Evolutionary conservation across 2,329 filamentous ascomycete genomes (phyloP), one percentile per base, ranked within the genome.

Genomic region (Neofusicoccum sp.): DNA sequence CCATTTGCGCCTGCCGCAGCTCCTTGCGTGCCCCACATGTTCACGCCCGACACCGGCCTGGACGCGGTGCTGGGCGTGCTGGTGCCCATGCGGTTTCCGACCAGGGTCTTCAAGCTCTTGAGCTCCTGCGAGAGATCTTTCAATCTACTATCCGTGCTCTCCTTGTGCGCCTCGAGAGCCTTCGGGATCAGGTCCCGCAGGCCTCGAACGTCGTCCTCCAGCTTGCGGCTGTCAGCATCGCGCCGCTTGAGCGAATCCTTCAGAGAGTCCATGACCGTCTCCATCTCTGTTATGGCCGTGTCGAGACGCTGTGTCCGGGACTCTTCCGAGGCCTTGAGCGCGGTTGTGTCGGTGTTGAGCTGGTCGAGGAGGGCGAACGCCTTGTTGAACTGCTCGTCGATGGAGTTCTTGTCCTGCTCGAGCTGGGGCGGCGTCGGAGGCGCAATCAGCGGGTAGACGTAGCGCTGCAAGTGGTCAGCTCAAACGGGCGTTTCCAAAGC

Each of bases 381-480:
- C 69, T 90, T 90, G 68, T 95, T 90, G 75, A 99, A 99, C 62
- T 93, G 89, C 65, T 93, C 92, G 73, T 98, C 93, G 61, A 99
- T 93, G 40, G 86, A 86, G 64, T 91, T 86, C 77, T 99, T 99
- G 75, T 99, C 95, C 73, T 96, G 89, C 71, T 97, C 91, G 8
- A 99, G 82, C 71, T 96, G 92, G 61, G 96, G 92, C 8, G 92
- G 91, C 1, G 95, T 99, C 1, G 95, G 95, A 3, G 95, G 96
- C 11, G 93, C 89, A 63, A 99, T 91, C 30, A 99, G 80, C 43
- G 95, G 95, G 65, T 89, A 86, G 61, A 99, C 87, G 70, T 99
- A 99, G 70, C 95, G 90, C 86, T 96, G 67, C 53, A 5, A 3
- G 3, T 20, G 20, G 33, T 59, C 33, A 53, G 61, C 31, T 33